Evolutionary conservation across 2,329 filamentous ascomycete species (phyloP), one percentile per base, ranked within the genome.

Genomic region (Colletotrichum lindemuthianum): DNA sequence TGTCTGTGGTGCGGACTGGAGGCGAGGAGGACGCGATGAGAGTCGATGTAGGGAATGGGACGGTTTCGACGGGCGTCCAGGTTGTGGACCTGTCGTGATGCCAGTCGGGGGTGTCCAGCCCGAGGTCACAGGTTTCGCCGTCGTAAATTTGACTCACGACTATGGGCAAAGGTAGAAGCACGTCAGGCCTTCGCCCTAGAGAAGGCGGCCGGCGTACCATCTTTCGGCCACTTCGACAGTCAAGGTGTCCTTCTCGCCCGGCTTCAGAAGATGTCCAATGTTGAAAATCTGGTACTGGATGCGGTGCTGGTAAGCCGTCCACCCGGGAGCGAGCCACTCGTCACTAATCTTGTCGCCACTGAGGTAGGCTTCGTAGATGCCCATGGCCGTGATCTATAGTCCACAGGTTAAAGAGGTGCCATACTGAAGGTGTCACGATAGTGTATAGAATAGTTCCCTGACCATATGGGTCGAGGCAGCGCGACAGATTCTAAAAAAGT

Each of bases 51-150:
- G 77, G 73, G 10, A 74, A 68, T 8, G 69, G 55, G 2, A 73
- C 69, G 32, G 76, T 69, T 36, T 75, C 75, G 1, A 75, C 74
- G 56, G 67, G 54, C 2, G 60, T 68, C 72, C 70, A 74, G 24
- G 24, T 24, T 53, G 70, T 72, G 39, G 66, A 34, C 5, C 69
- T 65, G 36, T 79, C 75, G 16, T 67, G 47, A 45, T 65, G 37
- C 57, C 70, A 70, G 68, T 59, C 36, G 12, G 45, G 60, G 0
- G 73, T 56, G 34, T 72, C 72, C 4, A 70, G 69, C 1, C 72
- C 70, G 0, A 76, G 72, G 67, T 87, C 82, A 61, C 82, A 87
- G 0, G 75, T 69, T 59, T 87, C 84, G 16, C 86, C 85, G 65
- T 86, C 78, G 56, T 86, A 86, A 1, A 87, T 76, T n/a, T 83